Evolutionary conservation across 2,329 filamentous ascomycete species (phyloP).

Genomic region (Neofusicoccum sp.): DNA sequence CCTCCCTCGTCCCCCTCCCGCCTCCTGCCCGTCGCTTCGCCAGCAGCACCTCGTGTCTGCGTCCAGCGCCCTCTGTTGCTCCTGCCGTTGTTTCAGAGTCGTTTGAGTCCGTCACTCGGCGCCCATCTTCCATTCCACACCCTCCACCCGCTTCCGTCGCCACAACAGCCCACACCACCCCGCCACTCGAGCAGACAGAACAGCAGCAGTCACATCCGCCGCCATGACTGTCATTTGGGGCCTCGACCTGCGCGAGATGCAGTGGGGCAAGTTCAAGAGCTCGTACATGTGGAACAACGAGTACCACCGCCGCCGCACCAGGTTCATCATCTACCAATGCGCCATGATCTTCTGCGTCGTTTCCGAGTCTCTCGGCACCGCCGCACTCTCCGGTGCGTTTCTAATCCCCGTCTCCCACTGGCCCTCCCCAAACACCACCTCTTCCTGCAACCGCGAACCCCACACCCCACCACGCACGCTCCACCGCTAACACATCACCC

Average conservation of each 20-base stretch:
- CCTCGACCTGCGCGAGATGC: conserved; percentile 56
- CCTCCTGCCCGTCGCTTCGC: not conserved
- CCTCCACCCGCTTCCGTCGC: conserved; percentile 2
- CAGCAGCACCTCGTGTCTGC: no score
- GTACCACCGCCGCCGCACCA: conserved; percentile 56
- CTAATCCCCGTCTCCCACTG: not conserved
- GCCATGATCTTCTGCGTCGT: conserved; percentile 59
- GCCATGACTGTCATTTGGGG: conserved; percentile 55
- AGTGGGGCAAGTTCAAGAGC: conserved; percentile 58
- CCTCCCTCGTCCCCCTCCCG: not conserved
- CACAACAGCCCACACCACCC: not conserved
- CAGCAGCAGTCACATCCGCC: not conserved
- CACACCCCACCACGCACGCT: not conserved
- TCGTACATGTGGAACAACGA: conserved; percentile 58
- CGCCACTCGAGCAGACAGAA: not conserved
- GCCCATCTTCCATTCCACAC: not conserved
- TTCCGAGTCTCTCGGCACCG: conserved; percentile 57
- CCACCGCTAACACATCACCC: not conserved
- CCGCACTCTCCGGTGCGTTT: conserved; percentile 51
- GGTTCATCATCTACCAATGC: conserved; percentile 60
- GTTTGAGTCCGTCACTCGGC: not conserved
- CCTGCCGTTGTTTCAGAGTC: not conserved
- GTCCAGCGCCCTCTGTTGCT: not conserved
- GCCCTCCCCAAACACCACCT: not conserved
- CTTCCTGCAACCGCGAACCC: not conserved